Base-by-base conservation (phyloP, 2,329 filamentous ascomycete species). In the Pseudogymnoascus sp. region DNA sequence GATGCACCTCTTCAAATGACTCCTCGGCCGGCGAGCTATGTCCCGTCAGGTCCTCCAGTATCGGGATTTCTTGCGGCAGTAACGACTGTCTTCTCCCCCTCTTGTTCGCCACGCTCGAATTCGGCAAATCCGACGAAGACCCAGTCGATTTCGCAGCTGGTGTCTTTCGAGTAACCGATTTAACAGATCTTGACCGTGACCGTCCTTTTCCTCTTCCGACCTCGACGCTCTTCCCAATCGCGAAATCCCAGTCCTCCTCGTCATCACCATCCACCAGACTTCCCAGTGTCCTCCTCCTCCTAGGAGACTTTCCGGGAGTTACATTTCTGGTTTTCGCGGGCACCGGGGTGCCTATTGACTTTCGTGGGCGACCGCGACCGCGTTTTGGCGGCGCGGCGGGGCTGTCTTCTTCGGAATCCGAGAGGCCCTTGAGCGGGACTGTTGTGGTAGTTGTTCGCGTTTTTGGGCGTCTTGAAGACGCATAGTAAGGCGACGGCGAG, bases 331-430 rank as follows among this genome's bases (percentile, higher is more conserved):
- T 65, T 16, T 71, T 72, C 4, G 64, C 60, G 26, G 76, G 75
- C 4, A 76, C 75, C 34, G 74, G 72, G 67, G 74, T 74, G 40
- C 70, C 68, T 60, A 73, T 72, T 26, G 77, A 77, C 67, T 79
- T 80, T 54, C 75, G 73, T 36, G 77, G 76, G 47, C 77, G 73
- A 18, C 77, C 77, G 69, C 75, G 74, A 54, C 72, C 72, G 68
- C 71, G 74, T 66, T 75, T 75, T 1, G 78, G 76, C 0, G 77
- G 77, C 29, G 72, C 71, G 6, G 29, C 39, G 29, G 63, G 40
- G 12, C 62, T 61, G 45, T 71, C 68, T 47, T 67, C 66, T 29
- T 72, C 72, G 1, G 70, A 69, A 40, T 74, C 72, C 4, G 71
- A 72, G 11, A 73, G 68, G 3, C 72, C 72, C 47, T 72, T 73